A percentile compares a stretch with the other conserved stretches of the same genome.
Evolutionary conservation across 345 rosid species (phyloP).

Genomic region (Euclidium syriacum): DNA sequence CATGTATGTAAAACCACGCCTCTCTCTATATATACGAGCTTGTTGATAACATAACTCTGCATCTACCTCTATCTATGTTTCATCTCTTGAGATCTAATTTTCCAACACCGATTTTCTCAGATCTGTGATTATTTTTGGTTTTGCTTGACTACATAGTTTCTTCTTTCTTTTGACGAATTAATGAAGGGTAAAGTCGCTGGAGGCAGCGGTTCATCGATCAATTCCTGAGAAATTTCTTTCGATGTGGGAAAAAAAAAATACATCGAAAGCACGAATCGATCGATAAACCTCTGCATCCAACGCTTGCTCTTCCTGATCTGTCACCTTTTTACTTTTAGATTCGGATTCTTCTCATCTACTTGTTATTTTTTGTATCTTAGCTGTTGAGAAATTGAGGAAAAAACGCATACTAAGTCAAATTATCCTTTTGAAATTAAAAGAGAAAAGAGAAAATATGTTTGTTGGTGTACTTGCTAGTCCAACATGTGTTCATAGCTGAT

Average conservation of each 20-base stretch:
- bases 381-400: not conserved
- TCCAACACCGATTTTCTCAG: constrained; percentile 8
- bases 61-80: not conserved
- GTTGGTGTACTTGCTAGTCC: not conserved
- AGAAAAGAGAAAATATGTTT: not conserved
- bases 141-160: too few relatives aligned
- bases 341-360: not conserved
- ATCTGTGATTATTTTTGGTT: constrained; percentile 17
- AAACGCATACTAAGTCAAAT: not conserved
- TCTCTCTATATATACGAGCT: not conserved
- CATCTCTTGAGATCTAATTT: not conserved
- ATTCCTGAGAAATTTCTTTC: constrained; percentile 50
- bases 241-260: not conserved
- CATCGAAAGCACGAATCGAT: constrained; percentile 64
- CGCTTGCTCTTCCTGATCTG: constrained; percentile 31
- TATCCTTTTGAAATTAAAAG: not conserved
- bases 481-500: not conserved
- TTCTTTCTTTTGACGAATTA: not conserved
- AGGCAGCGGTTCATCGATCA: constrained; percentile 99
- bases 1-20: not conserved
- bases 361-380: not conserved
- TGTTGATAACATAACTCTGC: not conserved
- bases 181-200: constrained; percentile 57
- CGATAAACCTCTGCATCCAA: constrained; percentile 99
- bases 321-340: too few relatives aligned